These are phyloP conservation scores for Diaporthe vaccinii DNA, from an alignment of 2,329 filamentous ascomycete species.

Conservation along the genomic window DNA sequence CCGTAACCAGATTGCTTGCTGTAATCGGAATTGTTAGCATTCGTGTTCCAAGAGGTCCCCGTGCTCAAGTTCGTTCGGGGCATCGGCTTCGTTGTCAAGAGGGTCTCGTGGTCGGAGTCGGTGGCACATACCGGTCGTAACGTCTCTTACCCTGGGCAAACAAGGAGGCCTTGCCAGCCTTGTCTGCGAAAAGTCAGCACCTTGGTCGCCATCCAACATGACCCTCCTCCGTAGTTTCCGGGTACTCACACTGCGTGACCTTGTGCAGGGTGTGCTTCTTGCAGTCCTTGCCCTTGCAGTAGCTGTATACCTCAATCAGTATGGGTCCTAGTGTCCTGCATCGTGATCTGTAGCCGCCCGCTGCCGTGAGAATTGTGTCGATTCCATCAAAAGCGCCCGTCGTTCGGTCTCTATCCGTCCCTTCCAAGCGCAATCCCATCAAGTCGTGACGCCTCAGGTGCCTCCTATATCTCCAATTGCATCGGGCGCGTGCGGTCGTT, in stretches of 20 bases:
- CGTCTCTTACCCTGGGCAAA: slow-evolving; percentile 94
- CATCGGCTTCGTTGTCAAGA: not conserved
- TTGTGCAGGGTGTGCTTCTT: slow-evolving; percentile 83
- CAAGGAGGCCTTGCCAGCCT: slow-evolving; percentile 66
- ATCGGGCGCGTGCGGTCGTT: not conserved
- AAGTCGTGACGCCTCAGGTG: not conserved
- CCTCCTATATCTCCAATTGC: not conserved
- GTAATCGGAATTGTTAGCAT: slow-evolving; percentile 31
- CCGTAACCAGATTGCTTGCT: slow-evolving; percentile 81
- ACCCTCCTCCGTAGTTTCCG: not conserved
- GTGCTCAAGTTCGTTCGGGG: not conserved
- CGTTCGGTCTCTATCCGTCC: not conserved
- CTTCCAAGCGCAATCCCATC: not conserved
- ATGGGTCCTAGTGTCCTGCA: not conserved
- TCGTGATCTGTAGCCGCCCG: slow-evolving; percentile 22
- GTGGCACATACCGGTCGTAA: slow-evolving; percentile 78
- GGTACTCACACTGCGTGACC: slow-evolving; percentile 76
- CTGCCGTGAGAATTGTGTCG: slow-evolving; percentile 43
- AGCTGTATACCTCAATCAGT: slow-evolving; percentile 52
- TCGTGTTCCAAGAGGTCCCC: not conserved
- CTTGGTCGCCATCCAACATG: not conserved
- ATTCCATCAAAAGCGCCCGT: slow-evolving; percentile 58
- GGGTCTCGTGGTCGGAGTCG: slow-evolving; percentile 1
- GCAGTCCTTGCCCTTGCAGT: slow-evolving; percentile 90
- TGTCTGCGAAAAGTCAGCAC: slow-evolving; percentile 61